These are phyloP conservation scores for Lupinus albus DNA, from an alignment of 306 rosid species.

Conservation along the genomic window DNA sequence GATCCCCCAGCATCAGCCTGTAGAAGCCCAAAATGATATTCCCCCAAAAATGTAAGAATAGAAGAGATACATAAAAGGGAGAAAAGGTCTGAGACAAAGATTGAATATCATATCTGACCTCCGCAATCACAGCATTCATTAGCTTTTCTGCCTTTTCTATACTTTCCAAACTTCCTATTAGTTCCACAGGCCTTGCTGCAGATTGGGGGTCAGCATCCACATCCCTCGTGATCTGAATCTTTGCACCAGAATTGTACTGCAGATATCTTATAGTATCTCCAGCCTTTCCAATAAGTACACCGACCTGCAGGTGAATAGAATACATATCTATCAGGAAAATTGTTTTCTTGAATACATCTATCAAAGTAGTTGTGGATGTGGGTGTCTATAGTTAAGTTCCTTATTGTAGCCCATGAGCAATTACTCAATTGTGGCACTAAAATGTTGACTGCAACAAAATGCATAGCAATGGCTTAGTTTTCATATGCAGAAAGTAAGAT, in stretches of 20 bases:
- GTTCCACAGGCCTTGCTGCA: conserved; percentile 78
- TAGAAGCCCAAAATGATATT: conserved; percentile 35
- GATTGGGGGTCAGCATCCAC: conserved; percentile 73
- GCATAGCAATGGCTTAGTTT: conserved; percentile 92
- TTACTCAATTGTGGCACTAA: conserved; percentile 25
- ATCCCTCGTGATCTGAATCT: conserved; percentile 94
- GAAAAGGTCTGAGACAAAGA: neutral
- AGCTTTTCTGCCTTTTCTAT: conserved; percentile 88
- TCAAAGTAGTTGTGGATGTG: conserved; percentile 75
- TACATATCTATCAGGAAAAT: conserved; percentile 14
- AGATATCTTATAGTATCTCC: conserved; percentile 90
- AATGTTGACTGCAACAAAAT: conserved; percentile 36
- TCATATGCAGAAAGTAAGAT: conserved; percentile 76
- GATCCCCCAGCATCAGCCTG: conserved; percentile 99
- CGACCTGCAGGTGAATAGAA: conserved; percentile 65
- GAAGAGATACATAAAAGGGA: neutral
- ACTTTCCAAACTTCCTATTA: conserved; percentile 76
- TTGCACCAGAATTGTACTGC: conserved; percentile 92
- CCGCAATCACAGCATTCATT: conserved; percentile 87
- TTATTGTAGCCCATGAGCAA: conserved; percentile 21
- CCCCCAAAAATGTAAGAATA: neutral
- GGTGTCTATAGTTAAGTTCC: conserved; percentile 33
- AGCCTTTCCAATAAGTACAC: conserved; percentile 97
- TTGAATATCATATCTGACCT: conserved; percentile 50
- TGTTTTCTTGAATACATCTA: neutral